phyloP scores from a whole-genome alignment of 345 rosid species.

The Geranium rotundifolium region DNA sequence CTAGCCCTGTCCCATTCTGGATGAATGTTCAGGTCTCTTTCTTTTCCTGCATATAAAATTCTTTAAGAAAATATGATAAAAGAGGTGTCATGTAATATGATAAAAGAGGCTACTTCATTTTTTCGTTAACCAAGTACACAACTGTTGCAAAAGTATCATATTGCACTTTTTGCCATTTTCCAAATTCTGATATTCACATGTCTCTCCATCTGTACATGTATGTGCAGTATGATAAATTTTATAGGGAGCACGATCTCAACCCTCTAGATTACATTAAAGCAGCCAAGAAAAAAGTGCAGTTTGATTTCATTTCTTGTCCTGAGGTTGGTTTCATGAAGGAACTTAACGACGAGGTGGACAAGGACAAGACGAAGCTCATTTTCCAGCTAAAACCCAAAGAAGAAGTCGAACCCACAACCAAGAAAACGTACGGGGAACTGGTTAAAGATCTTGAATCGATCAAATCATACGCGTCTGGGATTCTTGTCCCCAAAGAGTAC shows the following conservation, averaged over 20 bases:
- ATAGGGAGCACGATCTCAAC: constrained; percentile 46
- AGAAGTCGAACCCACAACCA: constrained; percentile 57
- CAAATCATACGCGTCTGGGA: constrained; percentile 60
- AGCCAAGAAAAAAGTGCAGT: constrained; percentile 8
- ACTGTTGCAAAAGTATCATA: no score
- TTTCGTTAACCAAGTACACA: no score
- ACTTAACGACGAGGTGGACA: constrained; percentile 30
- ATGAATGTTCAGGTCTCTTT: constrained; percentile 57
- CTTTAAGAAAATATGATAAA: no score
- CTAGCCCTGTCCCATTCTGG: constrained; percentile 48
- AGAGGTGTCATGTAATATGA: no score
- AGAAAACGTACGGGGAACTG: constrained; percentile 38
- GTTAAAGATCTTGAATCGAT: constrained; percentile 37
- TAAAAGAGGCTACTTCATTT: no score
- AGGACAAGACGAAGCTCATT: constrained; percentile 35
- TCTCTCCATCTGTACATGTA: background rate
- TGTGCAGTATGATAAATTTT: constrained; percentile 55
- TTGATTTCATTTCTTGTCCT: constrained; percentile 49
- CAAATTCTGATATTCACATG: background rate
- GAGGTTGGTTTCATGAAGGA: constrained; percentile 72
- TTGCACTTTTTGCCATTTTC: background rate
- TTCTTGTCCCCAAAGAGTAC: constrained; percentile 67
- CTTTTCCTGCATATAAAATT: background rate
- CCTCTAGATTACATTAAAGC: constrained; percentile 24
- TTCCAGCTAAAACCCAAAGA: constrained; percentile 26